Conservation (phyloP, 1,284 basidiomycete genomes). For the Trichosporon inkin region DNA sequence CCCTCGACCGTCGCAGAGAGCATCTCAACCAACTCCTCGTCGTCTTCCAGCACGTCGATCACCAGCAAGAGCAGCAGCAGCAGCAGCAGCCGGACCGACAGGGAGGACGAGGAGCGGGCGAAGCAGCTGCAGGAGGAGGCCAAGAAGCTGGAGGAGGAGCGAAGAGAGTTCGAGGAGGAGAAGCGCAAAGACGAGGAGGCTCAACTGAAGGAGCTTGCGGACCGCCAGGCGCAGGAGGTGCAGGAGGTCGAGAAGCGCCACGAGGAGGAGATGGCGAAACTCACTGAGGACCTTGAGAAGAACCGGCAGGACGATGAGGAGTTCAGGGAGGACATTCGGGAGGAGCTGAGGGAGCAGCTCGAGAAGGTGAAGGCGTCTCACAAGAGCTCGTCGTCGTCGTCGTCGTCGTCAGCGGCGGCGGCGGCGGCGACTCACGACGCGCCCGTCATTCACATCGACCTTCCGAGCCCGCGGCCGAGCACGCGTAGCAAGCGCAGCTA, state of each 20-base stretch:
- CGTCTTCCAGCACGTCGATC: not conserved
- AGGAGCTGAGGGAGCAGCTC: not conserved
- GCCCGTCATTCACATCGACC: constrained; percentile 1
- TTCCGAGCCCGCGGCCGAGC: not conserved
- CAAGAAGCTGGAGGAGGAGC: constrained; percentile 13
- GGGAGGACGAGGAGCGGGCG: not conserved
- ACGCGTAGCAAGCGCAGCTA: not conserved
- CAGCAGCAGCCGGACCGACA: not conserved
- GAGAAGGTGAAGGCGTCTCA: not conserved
- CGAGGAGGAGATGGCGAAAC: constrained; percentile 4
- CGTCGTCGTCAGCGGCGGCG: not conserved
- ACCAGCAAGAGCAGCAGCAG: not conserved
- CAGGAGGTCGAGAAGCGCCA: constrained; percentile 3
- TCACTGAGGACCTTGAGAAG: not conserved
- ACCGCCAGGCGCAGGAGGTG: constrained; percentile 12
- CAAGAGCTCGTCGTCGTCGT: not conserved
- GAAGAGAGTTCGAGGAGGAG: constrained; percentile 11
- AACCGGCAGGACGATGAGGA: not conserved
- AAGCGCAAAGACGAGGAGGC: constrained; percentile 11
- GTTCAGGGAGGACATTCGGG: not conserved
- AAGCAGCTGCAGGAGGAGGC: constrained; percentile 17
- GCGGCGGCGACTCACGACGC: not conserved
- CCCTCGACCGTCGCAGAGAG: too few species aligned
- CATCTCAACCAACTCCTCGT: too few species aligned
- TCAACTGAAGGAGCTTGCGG: constrained; percentile 2